Evolutionary conservation across 768 basidiomycete genomes (phyloP).

Genomic region (Tephrocybe sp.): DNA sequence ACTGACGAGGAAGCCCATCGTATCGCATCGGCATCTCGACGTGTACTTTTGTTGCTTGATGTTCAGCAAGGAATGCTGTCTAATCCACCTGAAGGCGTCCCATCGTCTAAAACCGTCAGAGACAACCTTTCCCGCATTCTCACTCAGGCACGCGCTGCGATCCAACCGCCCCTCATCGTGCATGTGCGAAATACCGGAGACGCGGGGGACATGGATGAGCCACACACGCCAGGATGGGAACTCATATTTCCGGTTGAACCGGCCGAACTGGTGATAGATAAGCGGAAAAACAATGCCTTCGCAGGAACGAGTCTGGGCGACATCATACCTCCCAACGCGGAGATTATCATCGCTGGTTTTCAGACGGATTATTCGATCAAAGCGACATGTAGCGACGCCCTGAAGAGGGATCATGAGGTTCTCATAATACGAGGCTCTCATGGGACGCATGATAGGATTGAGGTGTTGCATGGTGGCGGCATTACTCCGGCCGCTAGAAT

Average conservation of each 20-base stretch:
- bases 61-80: conserved; percentile 53
- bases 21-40: conserved; percentile 22
- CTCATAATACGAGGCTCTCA: conserved; percentile 64
- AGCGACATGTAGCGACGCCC: conserved; percentile 61
- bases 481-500: conserved; percentile 51
- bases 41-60: conserved; percentile 61
- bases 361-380: conserved; percentile 66
- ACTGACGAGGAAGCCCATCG: conserved; percentile 1
- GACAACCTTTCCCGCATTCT: conserved; percentile 53
- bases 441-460: conserved; percentile 66
- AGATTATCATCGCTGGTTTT: conserved; percentile 66
- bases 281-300: conserved; percentile 72
- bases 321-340: conserved; percentile 50
- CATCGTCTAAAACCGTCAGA: conserved; percentile 39
- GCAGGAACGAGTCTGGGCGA: conserved; percentile 53
- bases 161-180: conserved; percentile 55
- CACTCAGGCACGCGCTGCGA: conserved; percentile 44
- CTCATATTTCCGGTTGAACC: conserved; percentile 54
- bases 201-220: conserved; percentile 59
- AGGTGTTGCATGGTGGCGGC: conserved; percentile 58
- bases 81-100: conserved; percentile 50
- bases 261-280: conserved; percentile 59
- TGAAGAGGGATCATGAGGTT: conserved; percentile 65
- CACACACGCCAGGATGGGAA: conserved; percentile 55
- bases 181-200: conserved; percentile 71